These are phyloP conservation scores for Alternaria atra DNA, from an alignment of 2,329 filamentous ascomycete species.

Conservation along the genomic window DNA sequence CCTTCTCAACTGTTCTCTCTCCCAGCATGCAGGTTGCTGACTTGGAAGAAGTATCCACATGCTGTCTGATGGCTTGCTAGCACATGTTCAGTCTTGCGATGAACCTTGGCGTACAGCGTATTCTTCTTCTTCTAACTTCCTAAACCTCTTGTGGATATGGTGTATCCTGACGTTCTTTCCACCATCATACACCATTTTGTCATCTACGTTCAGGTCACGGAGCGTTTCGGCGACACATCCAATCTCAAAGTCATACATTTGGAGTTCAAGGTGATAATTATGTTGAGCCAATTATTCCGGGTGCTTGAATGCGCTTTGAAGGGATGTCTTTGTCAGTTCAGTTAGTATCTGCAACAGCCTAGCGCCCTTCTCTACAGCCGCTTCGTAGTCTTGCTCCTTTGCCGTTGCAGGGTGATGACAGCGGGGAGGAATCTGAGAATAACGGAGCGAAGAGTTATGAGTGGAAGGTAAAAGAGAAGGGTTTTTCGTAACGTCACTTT, in stretches of 20 bases:
- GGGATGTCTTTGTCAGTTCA: background rate
- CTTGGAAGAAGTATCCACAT: background rate
- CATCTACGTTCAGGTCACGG: background rate
- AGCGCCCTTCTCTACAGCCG: constrained; percentile 3
- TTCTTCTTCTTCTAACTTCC: background rate
- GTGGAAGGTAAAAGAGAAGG: background rate
- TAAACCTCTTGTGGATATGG: background rate
- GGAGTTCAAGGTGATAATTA: background rate
- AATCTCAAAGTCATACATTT: background rate
- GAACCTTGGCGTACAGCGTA: background rate
- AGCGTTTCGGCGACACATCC: background rate
- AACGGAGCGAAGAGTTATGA: background rate
- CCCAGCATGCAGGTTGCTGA: background rate
- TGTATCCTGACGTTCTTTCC: background rate
- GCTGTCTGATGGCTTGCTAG: background rate
- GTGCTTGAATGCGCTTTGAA: background rate
- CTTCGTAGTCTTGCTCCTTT: constrained; percentile 1
- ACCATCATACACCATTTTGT: background rate
- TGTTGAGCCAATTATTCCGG: background rate
- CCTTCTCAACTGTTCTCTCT: background rate
- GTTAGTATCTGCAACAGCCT: background rate
- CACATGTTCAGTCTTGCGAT: background rate
- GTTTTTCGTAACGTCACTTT: background rate
- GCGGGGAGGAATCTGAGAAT: too few relatives aligned
- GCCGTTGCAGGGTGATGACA: background rate